phyloP scores from a whole-genome alignment of 2,329 filamentous ascomycete species.

The Aureobasidium uvarum region DNA sequence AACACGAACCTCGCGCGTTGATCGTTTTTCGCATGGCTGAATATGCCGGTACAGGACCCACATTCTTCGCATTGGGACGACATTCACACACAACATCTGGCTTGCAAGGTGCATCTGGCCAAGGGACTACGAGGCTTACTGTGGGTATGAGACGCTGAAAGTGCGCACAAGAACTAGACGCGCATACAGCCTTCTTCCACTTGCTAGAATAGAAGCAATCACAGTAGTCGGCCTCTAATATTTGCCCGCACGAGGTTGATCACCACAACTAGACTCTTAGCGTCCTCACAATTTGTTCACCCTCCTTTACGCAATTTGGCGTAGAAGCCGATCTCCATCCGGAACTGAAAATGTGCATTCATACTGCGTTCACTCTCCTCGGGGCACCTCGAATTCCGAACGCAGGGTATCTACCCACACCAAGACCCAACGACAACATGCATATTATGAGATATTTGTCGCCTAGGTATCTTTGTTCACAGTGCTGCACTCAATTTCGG shows the following conservation, averaged over 20 bases:
- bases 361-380: neutral
- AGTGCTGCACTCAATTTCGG: neutral
- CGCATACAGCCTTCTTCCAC: neutral
- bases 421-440: neutral
- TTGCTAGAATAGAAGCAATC: neutral
- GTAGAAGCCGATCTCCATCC: constrained; percentile 11
- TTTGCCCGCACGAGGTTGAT: constrained; percentile 15
- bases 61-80: constrained; percentile 11
- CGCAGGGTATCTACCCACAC: too few relatives aligned
- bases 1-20: constrained; percentile 17
- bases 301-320: constrained; percentile 3
- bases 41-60: constrained; percentile 1
- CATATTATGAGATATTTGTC: neutral
- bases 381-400: too few relatives aligned
- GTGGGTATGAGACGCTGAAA: neutral
- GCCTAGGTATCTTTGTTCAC: neutral
- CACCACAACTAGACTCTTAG: neutral
- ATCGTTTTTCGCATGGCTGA: constrained; percentile 9
- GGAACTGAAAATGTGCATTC: neutral
- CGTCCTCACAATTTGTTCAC: constrained; percentile 13
- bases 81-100: neutral
- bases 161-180: neutral
- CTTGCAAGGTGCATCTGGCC: neutral
- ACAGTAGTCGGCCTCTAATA: neutral
- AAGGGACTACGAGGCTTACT: neutral